Evolutionary conservation across 441 rosid genomes (phyloP).

Genomic region (Cnidoscolus chayamansa): DNA sequence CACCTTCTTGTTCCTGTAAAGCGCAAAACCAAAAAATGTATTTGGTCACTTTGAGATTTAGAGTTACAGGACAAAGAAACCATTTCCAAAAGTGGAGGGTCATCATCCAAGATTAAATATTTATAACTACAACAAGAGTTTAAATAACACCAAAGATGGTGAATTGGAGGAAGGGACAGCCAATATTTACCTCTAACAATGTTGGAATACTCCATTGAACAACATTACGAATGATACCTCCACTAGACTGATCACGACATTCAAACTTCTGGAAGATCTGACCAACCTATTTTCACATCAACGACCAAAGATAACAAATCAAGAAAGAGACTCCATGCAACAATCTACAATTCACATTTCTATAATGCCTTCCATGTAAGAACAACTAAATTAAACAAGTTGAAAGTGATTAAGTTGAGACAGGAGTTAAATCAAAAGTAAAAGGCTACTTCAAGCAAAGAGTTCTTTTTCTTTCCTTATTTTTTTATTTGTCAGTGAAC

Average conservation of each 20-base stretch:
- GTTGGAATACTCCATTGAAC: conserved; percentile 83
- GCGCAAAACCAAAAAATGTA: conserved; percentile 11
- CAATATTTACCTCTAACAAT: conserved; percentile 60
- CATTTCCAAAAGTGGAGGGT: background rate
- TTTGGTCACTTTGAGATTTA: too few relatives aligned
- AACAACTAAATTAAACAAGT: background rate
- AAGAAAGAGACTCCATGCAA: background rate
- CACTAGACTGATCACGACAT: conserved; percentile 51
- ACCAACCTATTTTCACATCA: conserved; percentile 56
- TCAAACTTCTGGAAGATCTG: conserved; percentile 84
- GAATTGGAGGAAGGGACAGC: conserved; percentile 6
- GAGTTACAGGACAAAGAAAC: background rate
- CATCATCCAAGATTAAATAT: background rate
- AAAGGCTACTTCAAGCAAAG: background rate
- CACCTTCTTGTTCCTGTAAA: conserved; percentile 83
- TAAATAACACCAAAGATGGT: background rate
- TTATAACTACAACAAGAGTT: background rate
- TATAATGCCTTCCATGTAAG: background rate
- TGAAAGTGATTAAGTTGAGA: background rate
- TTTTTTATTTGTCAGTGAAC: background rate
- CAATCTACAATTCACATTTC: background rate
- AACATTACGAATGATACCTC: conserved; percentile 73
- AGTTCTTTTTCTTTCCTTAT: background rate
- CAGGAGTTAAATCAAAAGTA: conserved; percentile 2
- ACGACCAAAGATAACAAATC: conserved; percentile 13